Base-by-base conservation (phyloP, 164 flowering plant genomes). In the Magnolia changhungtana region DNA sequence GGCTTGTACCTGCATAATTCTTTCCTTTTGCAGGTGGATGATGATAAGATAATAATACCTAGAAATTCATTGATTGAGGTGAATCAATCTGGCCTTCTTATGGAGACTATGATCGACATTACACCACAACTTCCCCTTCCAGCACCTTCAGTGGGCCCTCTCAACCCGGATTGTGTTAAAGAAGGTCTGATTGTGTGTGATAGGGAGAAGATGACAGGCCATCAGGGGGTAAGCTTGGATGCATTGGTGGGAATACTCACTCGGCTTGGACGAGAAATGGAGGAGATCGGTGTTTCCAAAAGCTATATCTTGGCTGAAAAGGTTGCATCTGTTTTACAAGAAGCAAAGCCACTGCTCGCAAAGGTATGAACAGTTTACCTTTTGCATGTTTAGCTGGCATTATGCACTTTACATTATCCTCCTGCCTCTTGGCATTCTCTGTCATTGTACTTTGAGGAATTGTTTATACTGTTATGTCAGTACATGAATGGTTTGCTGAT, bases 21-120 rank as follows among this genome's bases (percentile, higher is more conserved):
- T 70, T 10, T 65, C 19, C 59, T 58, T 63, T 78, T 81, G 68
- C 74, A 95, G 98, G 88, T 95, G 81, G 98, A 92, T 76, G 96
- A 95, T 87, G 98, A 94, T 24, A 95, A 92, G 72, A 86, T 82
- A 73, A 82, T 93, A 76, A 95, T 95, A 80, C 99, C 99, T 4
- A 83, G 85, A 55, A 96, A 96, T 80, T 87, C 98, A 29, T 76
- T 94, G 79, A 77, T 96, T 78, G 99, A 96, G 79, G 98, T 96
- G 78, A 96, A 96, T 82, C 99, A 94, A 81, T 96, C 99, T 69
- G 99, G 99, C 59, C 96, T 96, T 81, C 95, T 96, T 31, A 96
- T 96, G 99, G 99, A 96, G 82, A 94, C 98, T 68, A 37, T 94
- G 87, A 94, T 96, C 85, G 99, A 96, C 76, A 90, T 96, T 67